Base-by-base conservation (phyloP, 2,329 filamentous ascomycete genomes). In the Penicillium sp. region DNA sequence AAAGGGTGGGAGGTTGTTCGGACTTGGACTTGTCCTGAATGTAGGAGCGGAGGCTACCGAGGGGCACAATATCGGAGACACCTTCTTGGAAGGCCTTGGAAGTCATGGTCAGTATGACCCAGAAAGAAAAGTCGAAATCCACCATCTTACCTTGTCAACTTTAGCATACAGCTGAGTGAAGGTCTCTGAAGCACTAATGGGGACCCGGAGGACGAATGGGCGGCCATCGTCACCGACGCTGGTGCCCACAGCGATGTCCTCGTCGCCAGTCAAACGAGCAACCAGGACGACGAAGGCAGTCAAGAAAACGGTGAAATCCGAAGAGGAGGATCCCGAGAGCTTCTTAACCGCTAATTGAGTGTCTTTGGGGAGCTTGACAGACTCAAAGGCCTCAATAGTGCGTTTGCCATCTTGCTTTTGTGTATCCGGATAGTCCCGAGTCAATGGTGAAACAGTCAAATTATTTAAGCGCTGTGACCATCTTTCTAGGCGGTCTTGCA, bases 191-290 rank as follows among this genome's bases (percentile, higher is more conserved):
- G 70, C 57, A 20, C 73, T 68, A 59, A 79, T 70, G 35, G 74
- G 71, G 12, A 77, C 67, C 48, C 77, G 71, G 15, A 80, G 62
- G 53, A 80, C 76, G 56, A 79, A 79, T 42, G 76, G 73, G 43
- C 75, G 74, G 27, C 75, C 76, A 60, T 77, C 75, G 42, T 75
- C 73, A 9, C 66, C 70, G 12, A 69, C 67, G 54, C 74, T 79
- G 43, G 77, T 78, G 33, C 75, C 77, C 52, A 80, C 67, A 31
- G 76, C 75, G 56, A 80, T 79, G 60, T 80, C 77, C 58, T 80
- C 78, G 56, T 80, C 77, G 18, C 77, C 78, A 14, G 77, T 79
- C 60, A 80, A 65, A 56, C 77, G 74, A 56, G 73, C 73, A 22
- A 77, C 75, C 43, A 80, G 66, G 48, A 77, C 68, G 2, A 77